Evolutionary conservation across 78 protist genomes (phyloP), one percentile per base, ranked within the genome.

Genomic region (Dictyostelium firmibasis): DNA sequence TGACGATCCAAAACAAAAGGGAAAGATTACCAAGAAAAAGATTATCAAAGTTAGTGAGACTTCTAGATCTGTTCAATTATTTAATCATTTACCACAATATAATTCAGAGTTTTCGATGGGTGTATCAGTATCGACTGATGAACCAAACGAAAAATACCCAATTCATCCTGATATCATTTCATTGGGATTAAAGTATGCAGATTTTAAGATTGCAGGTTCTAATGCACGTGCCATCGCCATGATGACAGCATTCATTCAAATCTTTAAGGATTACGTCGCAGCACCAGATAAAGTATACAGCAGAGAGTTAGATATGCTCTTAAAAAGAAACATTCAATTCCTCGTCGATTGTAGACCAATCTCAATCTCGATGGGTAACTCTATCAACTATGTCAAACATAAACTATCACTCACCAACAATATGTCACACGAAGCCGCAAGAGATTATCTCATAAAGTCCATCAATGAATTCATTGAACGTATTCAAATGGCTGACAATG

Each of bases 211-310:
- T 41, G 69, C 86, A 14, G 99, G 98, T 35, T 62, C 97, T 2
- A 97, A 84, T 67, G 97, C 98, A 23, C 96, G 98, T 43, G 86
- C 97, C 23, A 86, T 95, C 13, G 99, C 97, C 18, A 89, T 98
- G 97, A 74, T 98, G 81, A 36, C 84, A 23, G 97, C 96, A 27
- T 91, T 98, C 83, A 86, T 77, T 81, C 95, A 97, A 69, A 85
- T 93, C 11, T 53, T 96, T 27, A 2, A 41, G 4, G 97, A 93
- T 35, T 94, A 79, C 53, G 69, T 35, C 3, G 36, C 87, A 9
- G 92, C 97, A 44, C 38, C 85, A 2, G 83, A 89, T 10, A 89
- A 60, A 31, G 70, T 43, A 29, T 69, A 96, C 60, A 72, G 53
- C 10, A 84, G 98, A 29, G 97, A 98, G 29, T 64, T 98, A 5